Percentiles rank a stretch among this genome's conserved stretches.
These are phyloP conservation scores for Plantago major DNA, from an alignment of 257 asterid genomes.

Conservation along the genomic window DNA sequence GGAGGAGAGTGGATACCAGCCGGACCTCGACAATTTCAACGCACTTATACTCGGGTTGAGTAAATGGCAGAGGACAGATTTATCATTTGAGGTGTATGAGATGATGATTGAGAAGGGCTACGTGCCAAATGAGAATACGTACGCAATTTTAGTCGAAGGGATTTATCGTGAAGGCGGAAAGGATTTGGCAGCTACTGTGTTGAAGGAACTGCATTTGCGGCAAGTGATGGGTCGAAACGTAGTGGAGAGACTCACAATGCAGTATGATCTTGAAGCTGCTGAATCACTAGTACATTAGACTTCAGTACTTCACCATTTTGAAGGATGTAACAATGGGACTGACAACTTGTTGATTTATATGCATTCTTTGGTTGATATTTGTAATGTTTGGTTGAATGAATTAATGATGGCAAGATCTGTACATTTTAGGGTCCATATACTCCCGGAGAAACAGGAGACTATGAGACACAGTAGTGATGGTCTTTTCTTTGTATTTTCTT, in stretches of 20 bases:
- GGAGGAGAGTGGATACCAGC: slow-evolving; percentile 55
- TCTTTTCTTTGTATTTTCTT: no score
- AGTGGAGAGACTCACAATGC: slow-evolving; percentile 64
- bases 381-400: no score
- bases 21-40: slow-evolving; percentile 57
- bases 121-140: slow-evolving; percentile 72
- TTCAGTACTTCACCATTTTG: neutral
- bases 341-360: neutral
- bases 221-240: slow-evolving; percentile 48
- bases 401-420: no score
- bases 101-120: slow-evolving; percentile 61
- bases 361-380: neutral
- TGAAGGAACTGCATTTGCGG: slow-evolving; percentile 61
- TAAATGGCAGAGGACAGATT: slow-evolving; percentile 66
- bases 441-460: no score
- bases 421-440: no score
- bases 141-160: slow-evolving; percentile 71
- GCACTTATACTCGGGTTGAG: slow-evolving; percentile 82
- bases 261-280: slow-evolving; percentile 54
- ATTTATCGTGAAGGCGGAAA: slow-evolving; percentile 57
- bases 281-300: neutral
- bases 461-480: no score
- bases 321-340: slow-evolving; percentile 1
- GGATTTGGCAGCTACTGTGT: slow-evolving; percentile 47
- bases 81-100: slow-evolving; percentile 51